Conservation (phyloP, 768 basidiomycete species). For the Hypholoma sublateritium region DNA sequence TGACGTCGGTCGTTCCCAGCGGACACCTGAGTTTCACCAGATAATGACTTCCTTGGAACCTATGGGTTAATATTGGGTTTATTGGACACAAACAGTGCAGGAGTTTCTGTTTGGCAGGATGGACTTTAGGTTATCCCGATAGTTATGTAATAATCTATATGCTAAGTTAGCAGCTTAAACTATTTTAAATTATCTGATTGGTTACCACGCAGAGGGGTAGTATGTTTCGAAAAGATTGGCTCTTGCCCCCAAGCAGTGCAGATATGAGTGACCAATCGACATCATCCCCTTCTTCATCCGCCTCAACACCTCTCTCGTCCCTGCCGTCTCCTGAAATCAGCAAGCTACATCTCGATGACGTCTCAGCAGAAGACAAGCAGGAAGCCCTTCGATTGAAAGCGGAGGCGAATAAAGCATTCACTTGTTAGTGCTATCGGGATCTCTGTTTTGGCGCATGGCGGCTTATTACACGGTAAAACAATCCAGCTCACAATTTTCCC, state of each 20-base stretch:
- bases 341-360: constrained; percentile 47
- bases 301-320: constrained; percentile 55
- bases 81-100: background rate
- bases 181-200: background rate
- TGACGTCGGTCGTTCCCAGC: too few relatives aligned
- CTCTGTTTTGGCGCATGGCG: constrained; percentile 1
- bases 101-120: too few relatives aligned
- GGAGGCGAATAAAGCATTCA: constrained; percentile 88
- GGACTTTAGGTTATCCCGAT: background rate
- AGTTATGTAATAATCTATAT: background rate
- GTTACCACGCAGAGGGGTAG: background rate
- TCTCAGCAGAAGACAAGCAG: constrained; percentile 70
- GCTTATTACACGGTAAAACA: background rate
- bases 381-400: constrained; percentile 75
- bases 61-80: background rate
- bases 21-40: too few relatives aligned
- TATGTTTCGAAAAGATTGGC: constrained; percentile 2
- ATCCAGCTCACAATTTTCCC: constrained; percentile 69
- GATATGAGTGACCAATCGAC: constrained; percentile 33
- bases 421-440: constrained; percentile 41
- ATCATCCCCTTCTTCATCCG: constrained; percentile 40
- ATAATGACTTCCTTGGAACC: background rate
- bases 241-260: constrained; percentile 5
- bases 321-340: constrained; percentile 59
- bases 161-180: background rate